These are phyloP conservation scores for Chrysoporthe cubensis DNA, from an alignment of 2,329 filamentous ascomycete genomes.

Conservation along the genomic window DNA sequence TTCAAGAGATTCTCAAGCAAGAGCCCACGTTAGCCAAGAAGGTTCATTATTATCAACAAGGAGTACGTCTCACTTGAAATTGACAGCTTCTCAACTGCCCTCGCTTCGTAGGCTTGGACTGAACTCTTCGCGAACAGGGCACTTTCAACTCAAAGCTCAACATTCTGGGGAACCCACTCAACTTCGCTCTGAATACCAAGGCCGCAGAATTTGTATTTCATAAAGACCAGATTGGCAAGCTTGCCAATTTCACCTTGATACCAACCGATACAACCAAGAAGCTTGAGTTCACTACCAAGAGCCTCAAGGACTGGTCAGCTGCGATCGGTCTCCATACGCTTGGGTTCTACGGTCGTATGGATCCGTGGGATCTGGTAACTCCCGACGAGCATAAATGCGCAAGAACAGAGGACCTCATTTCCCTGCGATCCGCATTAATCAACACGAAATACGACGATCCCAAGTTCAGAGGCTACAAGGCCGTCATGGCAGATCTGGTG, in stretches of 20 bases:
- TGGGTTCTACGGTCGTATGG: slow-evolving; percentile 23
- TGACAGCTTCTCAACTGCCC: neutral
- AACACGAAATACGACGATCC: neutral
- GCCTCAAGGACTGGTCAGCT: slow-evolving; percentile 19
- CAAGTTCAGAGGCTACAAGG: slow-evolving; percentile 21
- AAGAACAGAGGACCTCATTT: slow-evolving; percentile 19
- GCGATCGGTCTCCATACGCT: slow-evolving; percentile 24
- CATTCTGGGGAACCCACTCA: slow-evolving; percentile 29
- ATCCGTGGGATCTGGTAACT: slow-evolving; percentile 23
- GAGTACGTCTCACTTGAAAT: slow-evolving; percentile 1
- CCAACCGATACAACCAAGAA: slow-evolving; percentile 29
- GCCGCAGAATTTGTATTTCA: slow-evolving; percentile 25
- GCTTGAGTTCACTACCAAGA: slow-evolving; percentile 18
- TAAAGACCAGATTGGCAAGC: neutral
- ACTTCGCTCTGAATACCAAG: slow-evolving; percentile 25
- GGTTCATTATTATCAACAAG: slow-evolving; percentile 25
- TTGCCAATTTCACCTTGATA: slow-evolving; percentile 23
- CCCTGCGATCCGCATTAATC: slow-evolving; percentile 14
- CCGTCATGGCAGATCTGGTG: slow-evolving; percentile 27
- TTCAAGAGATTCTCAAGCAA: slow-evolving; percentile 19
- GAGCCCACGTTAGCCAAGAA: slow-evolving; percentile 18
- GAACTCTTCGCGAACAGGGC: neutral
- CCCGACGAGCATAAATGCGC: neutral
- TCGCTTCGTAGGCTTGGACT: neutral
- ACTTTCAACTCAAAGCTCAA: slow-evolving; percentile 27